A percentile compares a stretch with the other conserved stretches of the same genome.
phyloP scores from a whole-genome alignment of 371 early-diverging fungal species.

The Funneliformis caledonium region DNA sequence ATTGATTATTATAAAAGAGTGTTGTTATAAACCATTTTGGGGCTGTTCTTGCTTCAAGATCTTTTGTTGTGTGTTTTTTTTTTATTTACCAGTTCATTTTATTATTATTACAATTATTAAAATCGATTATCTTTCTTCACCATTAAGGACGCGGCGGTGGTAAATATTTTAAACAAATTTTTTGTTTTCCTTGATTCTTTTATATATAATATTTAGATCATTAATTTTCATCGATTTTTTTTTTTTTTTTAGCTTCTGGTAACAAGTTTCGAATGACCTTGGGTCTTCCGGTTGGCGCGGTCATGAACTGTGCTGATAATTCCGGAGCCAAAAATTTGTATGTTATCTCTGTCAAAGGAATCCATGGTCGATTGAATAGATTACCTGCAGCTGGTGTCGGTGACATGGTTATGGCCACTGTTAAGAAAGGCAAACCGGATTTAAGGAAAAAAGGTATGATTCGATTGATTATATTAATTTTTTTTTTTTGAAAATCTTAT shows the following conservation, averaged over 20 bases:
- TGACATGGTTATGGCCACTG: slow-evolving; percentile 99
- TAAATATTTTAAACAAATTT: slow-evolving; percentile 24
- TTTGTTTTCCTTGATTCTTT: not conserved
- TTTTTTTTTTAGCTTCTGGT: slow-evolving; percentile 67
- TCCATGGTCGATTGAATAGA: slow-evolving; percentile 98
- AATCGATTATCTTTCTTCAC: not conserved
- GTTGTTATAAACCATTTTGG: not conserved
- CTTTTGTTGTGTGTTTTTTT: not conserved
- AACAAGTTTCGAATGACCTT: slow-evolving; percentile 99
- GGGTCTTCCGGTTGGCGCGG: slow-evolving; percentile 99
- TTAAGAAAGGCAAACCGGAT: slow-evolving; percentile 99
- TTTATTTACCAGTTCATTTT: not conserved
- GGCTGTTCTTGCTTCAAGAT: not conserved
- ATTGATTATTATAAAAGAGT: not conserved
- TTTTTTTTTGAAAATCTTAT: not conserved
- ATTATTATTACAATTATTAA: not conserved
- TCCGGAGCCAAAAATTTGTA: slow-evolving; percentile 99
- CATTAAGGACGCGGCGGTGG: slow-evolving; percentile 44
- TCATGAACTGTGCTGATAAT: slow-evolving; percentile 99
- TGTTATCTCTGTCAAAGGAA: slow-evolving; percentile 98
- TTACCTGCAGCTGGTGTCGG: slow-evolving; percentile 99
- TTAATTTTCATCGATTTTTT: not conserved
- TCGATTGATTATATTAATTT: not conserved
- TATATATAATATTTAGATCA: not conserved
- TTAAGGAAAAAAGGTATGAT: slow-evolving; percentile 97